Percentiles rank a stretch among this genome's conserved stretches.
phyloP scores from a whole-genome alignment of 2,329 filamentous ascomycete species.

The Thelonectria discophora region DNA sequence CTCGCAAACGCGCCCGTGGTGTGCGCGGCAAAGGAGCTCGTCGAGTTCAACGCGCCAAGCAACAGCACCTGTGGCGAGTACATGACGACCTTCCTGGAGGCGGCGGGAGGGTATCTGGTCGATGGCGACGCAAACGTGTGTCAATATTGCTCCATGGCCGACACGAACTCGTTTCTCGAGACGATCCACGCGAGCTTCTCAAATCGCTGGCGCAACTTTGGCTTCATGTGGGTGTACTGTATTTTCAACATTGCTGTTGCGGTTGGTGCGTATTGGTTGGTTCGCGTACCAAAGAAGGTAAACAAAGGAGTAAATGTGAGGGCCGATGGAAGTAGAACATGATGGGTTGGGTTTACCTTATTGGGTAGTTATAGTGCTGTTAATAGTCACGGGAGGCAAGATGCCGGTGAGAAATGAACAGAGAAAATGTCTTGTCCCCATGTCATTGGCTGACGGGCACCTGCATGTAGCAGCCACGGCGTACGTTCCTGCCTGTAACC shows the following conservation, averaged over 20 bases:
- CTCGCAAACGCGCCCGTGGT: slow-evolving; percentile 67
- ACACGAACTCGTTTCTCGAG: slow-evolving; percentile 53
- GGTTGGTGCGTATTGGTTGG: slow-evolving; percentile 59
- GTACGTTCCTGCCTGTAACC: too few species aligned
- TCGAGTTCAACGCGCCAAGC: slow-evolving; percentile 66
- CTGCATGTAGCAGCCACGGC: too few species aligned
- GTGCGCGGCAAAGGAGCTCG: slow-evolving; percentile 72
- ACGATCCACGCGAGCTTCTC: slow-evolving; percentile 55
- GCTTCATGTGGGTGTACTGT: slow-evolving; percentile 62
- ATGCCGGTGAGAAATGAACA: too few species aligned
- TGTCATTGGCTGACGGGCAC: too few species aligned
- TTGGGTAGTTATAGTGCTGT: too few species aligned
- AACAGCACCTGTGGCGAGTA: slow-evolving; percentile 66
- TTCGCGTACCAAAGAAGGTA: slow-evolving; percentile 46
- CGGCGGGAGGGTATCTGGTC: slow-evolving; percentile 57
- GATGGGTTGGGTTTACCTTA: too few species aligned
- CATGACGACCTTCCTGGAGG: slow-evolving; percentile 56
- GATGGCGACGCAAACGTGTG: slow-evolving; percentile 54
- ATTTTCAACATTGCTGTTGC: slow-evolving; percentile 61
- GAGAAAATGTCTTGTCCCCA: too few species aligned
- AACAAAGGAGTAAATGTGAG: background rate
- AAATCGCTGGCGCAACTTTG: slow-evolving; percentile 65
- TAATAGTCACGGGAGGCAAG: too few species aligned
- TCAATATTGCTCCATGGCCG: slow-evolving; percentile 53
- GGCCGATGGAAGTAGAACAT: too few species aligned